A percentile compares a stretch with the other conserved stretches of the same genome.
Conservation (phyloP, 257 asterid species). For the Scutellaria baicalensis region DNA sequence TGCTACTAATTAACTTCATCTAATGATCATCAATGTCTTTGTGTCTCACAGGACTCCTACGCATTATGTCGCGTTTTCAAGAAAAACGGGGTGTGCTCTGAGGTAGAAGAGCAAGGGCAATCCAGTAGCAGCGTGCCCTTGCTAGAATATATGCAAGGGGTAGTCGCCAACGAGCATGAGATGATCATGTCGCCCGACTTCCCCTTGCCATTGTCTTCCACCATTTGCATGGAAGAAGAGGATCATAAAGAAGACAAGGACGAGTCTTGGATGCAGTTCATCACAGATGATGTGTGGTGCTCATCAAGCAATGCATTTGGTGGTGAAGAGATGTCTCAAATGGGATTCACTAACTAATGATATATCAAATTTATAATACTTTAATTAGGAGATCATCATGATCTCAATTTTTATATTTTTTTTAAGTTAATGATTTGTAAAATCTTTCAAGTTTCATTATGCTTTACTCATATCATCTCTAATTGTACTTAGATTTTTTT, state of each 20-base stretch:
- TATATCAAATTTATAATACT: constrained; percentile 14
- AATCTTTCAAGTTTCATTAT: constrained; percentile 14
- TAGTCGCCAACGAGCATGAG: constrained; percentile 42
- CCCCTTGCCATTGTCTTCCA: constrained; percentile 60
- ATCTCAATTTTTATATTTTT: background rate
- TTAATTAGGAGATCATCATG: constrained; percentile 9
- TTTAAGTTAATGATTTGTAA: constrained; percentile 10
- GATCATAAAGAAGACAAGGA: constrained; percentile 69
- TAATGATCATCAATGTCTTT: background rate
- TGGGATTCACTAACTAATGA: constrained; percentile 48
- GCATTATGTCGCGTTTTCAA: constrained; percentile 95
- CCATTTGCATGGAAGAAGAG: constrained; percentile 54
- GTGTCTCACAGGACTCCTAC: constrained; percentile 63
- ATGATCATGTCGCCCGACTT: constrained; percentile 74
- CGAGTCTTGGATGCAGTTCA: constrained; percentile 97
- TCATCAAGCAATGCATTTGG: constrained; percentile 42
- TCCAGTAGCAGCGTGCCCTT: constrained; percentile 44
- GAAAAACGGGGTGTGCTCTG: constrained; percentile 80
- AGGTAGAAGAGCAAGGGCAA: constrained; percentile 77
- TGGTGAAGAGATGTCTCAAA: constrained; percentile 50
- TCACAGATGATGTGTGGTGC: constrained; percentile 90
- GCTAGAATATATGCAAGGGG: constrained; percentile 51
- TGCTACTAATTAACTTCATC: constrained; percentile 3
- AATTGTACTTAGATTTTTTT: constrained; percentile 46
- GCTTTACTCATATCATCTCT: constrained; percentile 34